Evolutionary conservation across 2,329 filamentous ascomycete genomes (phyloP).

Genomic region (Fusarium siculi): DNA sequence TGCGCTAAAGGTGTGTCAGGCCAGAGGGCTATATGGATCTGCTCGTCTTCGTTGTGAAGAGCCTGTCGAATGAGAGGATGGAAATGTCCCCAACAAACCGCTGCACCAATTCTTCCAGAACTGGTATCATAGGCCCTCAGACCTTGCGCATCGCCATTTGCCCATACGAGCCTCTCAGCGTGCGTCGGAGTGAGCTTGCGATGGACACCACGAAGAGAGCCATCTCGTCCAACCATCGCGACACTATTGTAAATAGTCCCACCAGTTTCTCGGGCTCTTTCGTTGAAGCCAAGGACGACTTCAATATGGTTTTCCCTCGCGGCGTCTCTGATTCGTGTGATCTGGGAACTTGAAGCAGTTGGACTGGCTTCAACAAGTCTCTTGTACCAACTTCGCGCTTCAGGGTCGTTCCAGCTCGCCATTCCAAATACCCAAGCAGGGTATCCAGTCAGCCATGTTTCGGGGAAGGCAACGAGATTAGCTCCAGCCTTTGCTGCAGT

Average conservation of each 20-base stretch:
- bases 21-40: neutral
- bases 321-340: neutral
- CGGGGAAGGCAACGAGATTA: neutral
- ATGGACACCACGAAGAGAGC: neutral
- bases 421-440: neutral
- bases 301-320: neutral
- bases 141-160: neutral
- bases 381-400: neutral
- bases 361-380: neutral
- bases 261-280: neutral
- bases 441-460: neutral
- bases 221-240: neutral
- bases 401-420: neutral
- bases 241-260: neutral
- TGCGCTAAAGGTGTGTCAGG: fast-evolving
- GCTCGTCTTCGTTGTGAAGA: neutral
- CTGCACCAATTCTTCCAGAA: neutral
- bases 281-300: neutral
- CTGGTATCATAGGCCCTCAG: neutral
- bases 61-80: neutral
- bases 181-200: neutral
- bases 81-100: neutral
- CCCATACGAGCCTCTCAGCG: neutral
- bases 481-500: neutral
- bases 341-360: neutral